Base-by-base conservation (phyloP, 202 grass and related monocot species). In the Alloteropsis angusta region DNA sequence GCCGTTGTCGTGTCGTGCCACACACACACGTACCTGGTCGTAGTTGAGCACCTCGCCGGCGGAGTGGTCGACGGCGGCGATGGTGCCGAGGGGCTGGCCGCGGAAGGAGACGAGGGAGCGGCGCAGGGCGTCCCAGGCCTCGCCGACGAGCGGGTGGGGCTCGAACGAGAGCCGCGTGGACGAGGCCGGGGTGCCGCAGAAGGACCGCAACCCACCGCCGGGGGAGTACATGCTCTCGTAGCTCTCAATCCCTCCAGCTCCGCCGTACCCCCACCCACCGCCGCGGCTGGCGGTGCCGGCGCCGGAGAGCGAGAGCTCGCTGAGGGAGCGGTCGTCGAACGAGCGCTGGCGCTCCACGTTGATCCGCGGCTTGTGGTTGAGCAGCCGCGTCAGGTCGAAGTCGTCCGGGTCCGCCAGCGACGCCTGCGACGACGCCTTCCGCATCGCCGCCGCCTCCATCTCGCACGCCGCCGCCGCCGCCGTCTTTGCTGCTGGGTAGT, bases 271-370 rank as follows among this genome's bases (percentile, higher is more conserved):
- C 72, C 73, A 61, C 28, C 28, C 28, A 0, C 67, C 74, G 11
- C 52, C 80, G 17, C 52, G 64, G 68, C 76, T 45, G 54, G 74
- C 83, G 7, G 71, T 12, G 39, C 48, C 75, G 10, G 82, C 89
- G 39, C 80, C 86, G 57, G 81, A 68, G 41, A 90, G 66, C 23
- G 83, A 93, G 60, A 89, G 65, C 55, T 98, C 95, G 37, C 74
- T 73, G 18, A 98, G 49, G 10, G 95, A 98, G 36, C 90, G 83
- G 21, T 94, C 95, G 83, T 94, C 91, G 71, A 92, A 98, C 5
- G 95, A 98, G 11, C 95, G 82, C 91, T 98, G 87, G 67, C 95
- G 55, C 53, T 98, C 95, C 36, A 94, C 93, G 80, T 92, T 98
- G 78, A 98, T 88, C 84, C 85, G 77, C 39, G 91, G 85, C 37